Percentiles rank a stretch among this genome's conserved stretches.
Evolutionary conservation across 2,329 filamentous ascomycete genomes (phyloP).

Genomic region (Leptographium lundbergii): DNA sequence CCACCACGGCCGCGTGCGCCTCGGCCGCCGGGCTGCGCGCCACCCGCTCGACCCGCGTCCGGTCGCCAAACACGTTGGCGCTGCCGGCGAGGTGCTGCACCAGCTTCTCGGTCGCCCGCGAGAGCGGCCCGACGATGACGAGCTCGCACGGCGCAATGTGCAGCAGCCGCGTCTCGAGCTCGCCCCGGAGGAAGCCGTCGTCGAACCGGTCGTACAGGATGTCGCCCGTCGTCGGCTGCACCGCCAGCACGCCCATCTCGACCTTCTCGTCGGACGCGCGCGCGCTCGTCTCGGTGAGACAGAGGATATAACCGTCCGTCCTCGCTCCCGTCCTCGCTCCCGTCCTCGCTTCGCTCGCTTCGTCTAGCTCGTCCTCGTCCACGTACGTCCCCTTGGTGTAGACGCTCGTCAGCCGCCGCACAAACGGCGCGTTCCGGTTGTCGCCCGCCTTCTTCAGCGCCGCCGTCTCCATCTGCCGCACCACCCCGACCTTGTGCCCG

Average conservation of each 20-base stretch:
- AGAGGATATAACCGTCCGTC: constrained; percentile 77
- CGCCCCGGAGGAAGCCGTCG: constrained; percentile 92
- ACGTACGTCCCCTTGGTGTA: constrained; percentile 98
- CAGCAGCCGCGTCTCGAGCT: constrained; percentile 87
- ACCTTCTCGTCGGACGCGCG: constrained; percentile 74
- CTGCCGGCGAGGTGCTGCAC: constrained; percentile 80
- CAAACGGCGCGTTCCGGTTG: constrained; percentile 85
- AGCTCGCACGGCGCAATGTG: constrained; percentile 96
- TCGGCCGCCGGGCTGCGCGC: constrained; percentile 56
- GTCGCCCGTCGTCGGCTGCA: constrained; percentile 90
- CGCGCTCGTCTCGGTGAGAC: constrained; percentile 73
- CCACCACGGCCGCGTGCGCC: constrained; percentile 76
- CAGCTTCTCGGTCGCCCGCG: constrained; percentile 84
- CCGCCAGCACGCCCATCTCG: constrained; percentile 79
- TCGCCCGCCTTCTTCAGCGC: constrained; percentile 91
- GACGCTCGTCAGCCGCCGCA: constrained; percentile 84
- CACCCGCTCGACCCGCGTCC: constrained; percentile 71
- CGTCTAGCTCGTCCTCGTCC: constrained; percentile 79
- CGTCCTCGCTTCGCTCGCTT: constrained; percentile 24
- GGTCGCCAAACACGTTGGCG: constrained; percentile 86
- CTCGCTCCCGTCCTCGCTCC: neutral
- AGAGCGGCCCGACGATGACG: constrained; percentile 80
- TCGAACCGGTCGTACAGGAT: constrained; percentile 94
- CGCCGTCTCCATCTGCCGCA: constrained; percentile 88
- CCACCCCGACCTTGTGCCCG: constrained; percentile 91